Evolutionary conservation across 2,329 filamentous ascomycete genomes (phyloP), one percentile per base, ranked within the genome.

Genomic region (Cercospora janseana): DNA sequence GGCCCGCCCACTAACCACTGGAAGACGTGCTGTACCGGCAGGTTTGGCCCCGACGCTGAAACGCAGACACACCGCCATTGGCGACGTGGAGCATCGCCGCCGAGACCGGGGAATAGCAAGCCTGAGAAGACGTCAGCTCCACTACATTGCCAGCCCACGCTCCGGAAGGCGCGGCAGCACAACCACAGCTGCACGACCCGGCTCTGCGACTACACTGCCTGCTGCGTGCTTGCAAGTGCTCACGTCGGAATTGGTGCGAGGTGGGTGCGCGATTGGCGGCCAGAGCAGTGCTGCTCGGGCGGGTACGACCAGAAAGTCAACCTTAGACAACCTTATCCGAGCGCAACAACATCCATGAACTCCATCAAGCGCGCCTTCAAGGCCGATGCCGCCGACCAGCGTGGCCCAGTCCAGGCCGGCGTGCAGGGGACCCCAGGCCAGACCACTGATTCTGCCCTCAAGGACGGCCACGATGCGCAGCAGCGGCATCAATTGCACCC

Each of bases 401-500:
- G 29, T 20, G 24, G 42, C 42, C 42, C 23, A 46, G 28, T 45
- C 13, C 49, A 47, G 43, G 51, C 40, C 43, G 35, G 46, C 46
- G 29, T 32, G 46, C 49, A 47, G 29, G 49, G 45, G 32, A 46
- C 28, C n/a, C 41, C 51, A 35, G 12, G 28, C 29, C 43, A 44
- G 38, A 20, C 34, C 38, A 23, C 38, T 13, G 38, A 34, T 28
- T 21, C 37, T 12, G 28, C 28, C 35, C 37, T 51, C 28, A 40
- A 50, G 47, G 48, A 56, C 27, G 42, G 50, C 40, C 32, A 40
- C 18, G 53, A 34, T 27, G 40, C 46, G 34, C 49, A 48, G 10
- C 51, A 53, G 27, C 53, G 52, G 15, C 49, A 55, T 42, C 49
- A 59, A 45, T 58, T 72, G 54, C 65, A 63, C 46, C 66, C 66